phyloP scores from a whole-genome alignment of 2,329 filamentous ascomycete species.

The Eurotiales sp. region DNA sequence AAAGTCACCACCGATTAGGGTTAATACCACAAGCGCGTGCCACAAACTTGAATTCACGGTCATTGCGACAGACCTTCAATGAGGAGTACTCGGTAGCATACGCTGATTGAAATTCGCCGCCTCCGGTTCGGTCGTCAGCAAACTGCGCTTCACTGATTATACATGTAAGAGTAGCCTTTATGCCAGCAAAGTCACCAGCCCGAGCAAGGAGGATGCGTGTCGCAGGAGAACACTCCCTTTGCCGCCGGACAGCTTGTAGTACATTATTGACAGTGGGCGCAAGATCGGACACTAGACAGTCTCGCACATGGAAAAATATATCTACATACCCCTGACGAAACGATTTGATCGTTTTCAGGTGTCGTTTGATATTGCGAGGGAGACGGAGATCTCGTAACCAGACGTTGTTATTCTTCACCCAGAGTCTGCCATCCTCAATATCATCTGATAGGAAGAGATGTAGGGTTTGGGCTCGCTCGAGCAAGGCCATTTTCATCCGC shows the following conservation, averaged over 20 bases:
- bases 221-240: slow-evolving; percentile 27
- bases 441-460: slow-evolving; percentile 21
- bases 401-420: slow-evolving; percentile 18
- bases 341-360: slow-evolving; percentile 33
- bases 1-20: too few species aligned
- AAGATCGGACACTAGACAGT: slow-evolving; percentile 19
- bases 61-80: slow-evolving; percentile 7
- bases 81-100: slow-evolving; percentile 3
- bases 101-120: not conserved
- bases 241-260: slow-evolving; percentile 18
- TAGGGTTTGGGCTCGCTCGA: slow-evolving; percentile 23
- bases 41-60: slow-evolving; percentile 10
- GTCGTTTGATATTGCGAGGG: slow-evolving; percentile 21
- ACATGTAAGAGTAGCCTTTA: slow-evolving; percentile 3
- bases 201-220: slow-evolving; percentile 28
- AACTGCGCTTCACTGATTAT: not conserved
- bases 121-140: slow-evolving; percentile 2
- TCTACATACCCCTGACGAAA: slow-evolving; percentile 32
- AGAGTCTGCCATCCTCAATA: slow-evolving; percentile 20
- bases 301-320: slow-evolving; percentile 28
- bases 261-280: slow-evolving; percentile 24
- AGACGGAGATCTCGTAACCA: slow-evolving; percentile 22
- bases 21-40: slow-evolving; percentile 9
- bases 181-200: slow-evolving; percentile 18
- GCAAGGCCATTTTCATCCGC: slow-evolving; percentile 31